Base-by-base conservation (phyloP, 345 rosid species). In the Rhizophora mangle region DNA sequence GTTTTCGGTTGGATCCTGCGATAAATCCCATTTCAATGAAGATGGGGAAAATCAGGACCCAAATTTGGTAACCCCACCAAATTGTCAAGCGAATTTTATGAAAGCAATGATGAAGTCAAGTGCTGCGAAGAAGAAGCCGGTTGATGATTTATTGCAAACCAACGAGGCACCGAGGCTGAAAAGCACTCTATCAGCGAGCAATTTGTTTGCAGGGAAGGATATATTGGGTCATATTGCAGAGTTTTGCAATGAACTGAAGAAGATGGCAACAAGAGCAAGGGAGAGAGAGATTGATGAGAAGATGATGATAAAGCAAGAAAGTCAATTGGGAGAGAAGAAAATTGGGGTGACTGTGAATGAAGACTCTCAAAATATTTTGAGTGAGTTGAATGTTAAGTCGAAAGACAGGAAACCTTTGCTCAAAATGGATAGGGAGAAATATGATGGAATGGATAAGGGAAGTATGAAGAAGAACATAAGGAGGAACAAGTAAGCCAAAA, bases 231-330 rank as follows among this genome's bases (percentile, higher is more conserved):
- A 92, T 69, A 87, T 95, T 66, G 81, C 89, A 1, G 98, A 92
- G 46, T 92, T 95, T 54, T 92, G 96, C 78, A 83, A 79, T 47
- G 97, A 88, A 68, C 61, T 92, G 76, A 90, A 90, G 96, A 90
- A 85, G 73, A 65, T 95, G 75, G 92, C 97, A 0, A 80, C 81
- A 8, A 84, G 91, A 65, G 82, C 83, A 3, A 88, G 81, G 77
- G 96, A 85, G 77, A 84, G 83, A 70, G 98, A 89, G 68, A 72
- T 63, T 39, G 73, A 52, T 20, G 86, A 74, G 34, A 84, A 76
- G 57, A 20, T 43, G 57, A 64, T 75, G 57, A 64, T 75, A 47
- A 69, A 62, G 73, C 76, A 66, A 72, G 80, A 72, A 64, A 79
- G 64, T 70, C 75, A 74, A 68, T 64, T 62, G 76, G 65, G 72